Conservation (phyloP, 1,139 yeast genomes). For the Lodderomyces parapsilosis region DNA sequence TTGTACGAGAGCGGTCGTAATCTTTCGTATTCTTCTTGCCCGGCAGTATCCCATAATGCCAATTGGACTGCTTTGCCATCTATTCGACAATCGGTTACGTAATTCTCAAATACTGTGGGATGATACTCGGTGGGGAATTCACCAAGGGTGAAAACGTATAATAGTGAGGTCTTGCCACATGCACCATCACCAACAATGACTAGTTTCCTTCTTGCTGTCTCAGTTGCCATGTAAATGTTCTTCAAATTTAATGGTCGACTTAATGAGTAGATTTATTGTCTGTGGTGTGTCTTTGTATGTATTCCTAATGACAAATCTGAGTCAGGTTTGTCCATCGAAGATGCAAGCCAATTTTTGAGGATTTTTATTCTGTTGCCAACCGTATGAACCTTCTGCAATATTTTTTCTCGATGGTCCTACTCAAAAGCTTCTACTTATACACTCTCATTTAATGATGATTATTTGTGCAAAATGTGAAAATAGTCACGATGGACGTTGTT, state of each 20-base stretch:
- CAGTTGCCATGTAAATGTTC: slow-evolving; percentile 3
- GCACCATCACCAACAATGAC: slow-evolving; percentile 97
- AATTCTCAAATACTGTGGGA: slow-evolving; percentile 94
- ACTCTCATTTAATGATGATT: neutral
- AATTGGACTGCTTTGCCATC: slow-evolving; percentile 89
- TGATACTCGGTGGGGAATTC: slow-evolving; percentile 83
- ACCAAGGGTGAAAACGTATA: slow-evolving; percentile 89
- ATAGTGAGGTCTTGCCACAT: slow-evolving; percentile 87
- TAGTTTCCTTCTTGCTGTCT: slow-evolving; percentile 61
- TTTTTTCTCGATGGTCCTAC: neutral
- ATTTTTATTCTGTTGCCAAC: neutral
- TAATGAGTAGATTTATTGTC: too few species aligned
- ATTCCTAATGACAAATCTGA: neutral
- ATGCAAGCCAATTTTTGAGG: neutral
- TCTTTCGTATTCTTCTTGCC: slow-evolving; percentile 87
- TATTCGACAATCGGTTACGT: slow-evolving; percentile 88
- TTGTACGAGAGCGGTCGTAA: slow-evolving; percentile 80
- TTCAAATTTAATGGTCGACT: too few species aligned
- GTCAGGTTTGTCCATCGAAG: neutral
- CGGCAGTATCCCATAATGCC: slow-evolving; percentile 96
- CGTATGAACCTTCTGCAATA: neutral
- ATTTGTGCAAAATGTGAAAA: neutral
- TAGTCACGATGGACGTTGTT: neutral
- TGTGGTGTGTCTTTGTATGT: neutral
- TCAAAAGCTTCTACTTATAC: neutral